Conservation (phyloP, 1,139 yeast genomes). For the Pneumocystis sp. region DNA sequence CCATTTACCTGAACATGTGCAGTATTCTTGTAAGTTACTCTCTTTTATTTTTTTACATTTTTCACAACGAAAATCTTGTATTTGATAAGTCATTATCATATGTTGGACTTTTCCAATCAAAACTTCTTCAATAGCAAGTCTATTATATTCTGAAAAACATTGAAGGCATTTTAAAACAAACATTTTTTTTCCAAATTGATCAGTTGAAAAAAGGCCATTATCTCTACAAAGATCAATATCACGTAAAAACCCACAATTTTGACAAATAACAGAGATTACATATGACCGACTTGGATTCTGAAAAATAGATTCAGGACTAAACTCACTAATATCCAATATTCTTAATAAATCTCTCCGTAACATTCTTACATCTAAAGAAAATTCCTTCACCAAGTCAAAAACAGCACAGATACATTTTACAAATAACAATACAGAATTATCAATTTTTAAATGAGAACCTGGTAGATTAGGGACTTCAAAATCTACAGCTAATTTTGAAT, state of each 20-base stretch:
- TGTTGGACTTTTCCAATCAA: slow-evolving; percentile 50
- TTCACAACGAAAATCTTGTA: slow-evolving; percentile 68
- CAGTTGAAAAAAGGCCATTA: slow-evolving; percentile 22
- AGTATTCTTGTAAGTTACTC: slow-evolving; percentile 57
- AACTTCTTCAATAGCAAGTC: slow-evolving; percentile 61
- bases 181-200: slow-evolving; percentile 10
- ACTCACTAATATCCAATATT: slow-evolving; percentile 68
- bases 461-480: slow-evolving; percentile 61
- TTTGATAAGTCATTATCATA: slow-evolving; percentile 43
- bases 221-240: slow-evolving; percentile 78
- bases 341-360: slow-evolving; percentile 60
- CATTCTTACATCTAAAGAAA: slow-evolving; percentile 58
- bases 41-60: slow-evolving; percentile 59
- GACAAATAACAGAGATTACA: slow-evolving; percentile 47
- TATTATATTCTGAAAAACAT: slow-evolving; percentile 52
- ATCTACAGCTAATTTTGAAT: slow-evolving; percentile 47
- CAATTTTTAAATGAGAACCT: slow-evolving; percentile 47
- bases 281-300: slow-evolving; percentile 36
- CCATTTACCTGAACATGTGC: slow-evolving; percentile 86
- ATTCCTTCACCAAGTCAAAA: slow-evolving; percentile 46
- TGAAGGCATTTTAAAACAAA: slow-evolving; percentile 34
- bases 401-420: slow-evolving; percentile 66
- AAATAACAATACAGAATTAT: slow-evolving; percentile 65
- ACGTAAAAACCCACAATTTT: slow-evolving; percentile 55
- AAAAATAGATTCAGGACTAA: slow-evolving; percentile 64